phyloP scores from a whole-genome alignment of 2,329 filamentous ascomycete species.

The Karstenula rhodostoma region DNA sequence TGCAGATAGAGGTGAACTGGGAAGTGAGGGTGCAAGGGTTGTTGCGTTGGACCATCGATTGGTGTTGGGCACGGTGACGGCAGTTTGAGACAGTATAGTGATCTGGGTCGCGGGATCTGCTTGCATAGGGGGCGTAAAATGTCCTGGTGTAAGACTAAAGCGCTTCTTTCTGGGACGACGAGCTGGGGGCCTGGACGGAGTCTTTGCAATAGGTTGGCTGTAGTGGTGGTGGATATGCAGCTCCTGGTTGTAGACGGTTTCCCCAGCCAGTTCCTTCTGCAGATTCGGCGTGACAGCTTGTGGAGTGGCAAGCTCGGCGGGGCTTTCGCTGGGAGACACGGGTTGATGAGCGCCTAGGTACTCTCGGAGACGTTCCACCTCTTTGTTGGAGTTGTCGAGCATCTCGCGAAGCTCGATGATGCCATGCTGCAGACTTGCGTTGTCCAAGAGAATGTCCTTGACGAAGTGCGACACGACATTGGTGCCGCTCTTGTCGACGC shows the following conservation, averaged over 20 bases:
- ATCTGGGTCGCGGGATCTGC: constrained; percentile 59
- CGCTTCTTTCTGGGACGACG: constrained; percentile 76
- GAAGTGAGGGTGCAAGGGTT: constrained; percentile 71
- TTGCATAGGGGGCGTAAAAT: constrained; percentile 52
- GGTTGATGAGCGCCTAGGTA: constrained; percentile 84
- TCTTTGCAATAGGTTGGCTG: constrained; percentile 56
- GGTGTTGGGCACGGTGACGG: constrained; percentile 64
- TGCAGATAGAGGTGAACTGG: constrained; percentile 81
- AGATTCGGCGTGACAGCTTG: constrained; percentile 59
- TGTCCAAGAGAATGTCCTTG: constrained; percentile 92
- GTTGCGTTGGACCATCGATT: constrained; percentile 73
- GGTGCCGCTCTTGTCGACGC: constrained; percentile 65
- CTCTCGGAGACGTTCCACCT: constrained; percentile 86
- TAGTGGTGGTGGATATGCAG: constrained; percentile 96
- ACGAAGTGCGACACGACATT: constrained; percentile 95
- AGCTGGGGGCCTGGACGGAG: constrained; percentile 58
- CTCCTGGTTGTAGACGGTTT: constrained; percentile 57
- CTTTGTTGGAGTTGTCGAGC: constrained; percentile 89
- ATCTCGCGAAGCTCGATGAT: constrained; percentile 92
- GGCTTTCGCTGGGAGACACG: constrained; percentile 45
- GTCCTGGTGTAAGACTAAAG: constrained; percentile 66
- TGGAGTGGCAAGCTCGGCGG: constrained; percentile 24
- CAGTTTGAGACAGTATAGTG: constrained; percentile 69
- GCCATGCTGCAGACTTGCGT: constrained; percentile 89
- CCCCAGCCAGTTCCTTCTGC: constrained; percentile 72